Evolutionary conservation across 352 stramenopile species (phyloP).

Genomic region (Blastocystis sp.): DNA sequence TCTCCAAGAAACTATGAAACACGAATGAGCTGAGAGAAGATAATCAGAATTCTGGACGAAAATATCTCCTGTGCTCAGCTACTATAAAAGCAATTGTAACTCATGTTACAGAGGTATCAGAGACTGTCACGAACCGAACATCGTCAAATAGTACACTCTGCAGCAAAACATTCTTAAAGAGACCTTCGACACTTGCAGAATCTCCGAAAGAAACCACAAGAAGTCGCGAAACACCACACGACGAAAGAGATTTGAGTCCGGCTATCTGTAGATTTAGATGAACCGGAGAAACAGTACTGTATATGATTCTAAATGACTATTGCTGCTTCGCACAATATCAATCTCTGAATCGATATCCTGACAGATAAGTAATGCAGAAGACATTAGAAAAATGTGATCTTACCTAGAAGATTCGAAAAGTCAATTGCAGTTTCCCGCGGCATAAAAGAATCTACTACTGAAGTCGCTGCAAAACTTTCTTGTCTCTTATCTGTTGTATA

Average conservation of each 20-base stretch:
- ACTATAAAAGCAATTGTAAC: neutral
- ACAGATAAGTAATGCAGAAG: conserved; percentile 15
- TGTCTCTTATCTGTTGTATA: no score
- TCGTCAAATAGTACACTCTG: neutral
- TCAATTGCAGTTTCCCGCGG: no score
- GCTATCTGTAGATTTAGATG: neutral
- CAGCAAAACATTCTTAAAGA: neutral
- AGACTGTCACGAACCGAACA: neutral
- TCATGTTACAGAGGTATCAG: neutral
- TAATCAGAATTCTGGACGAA: neutral
- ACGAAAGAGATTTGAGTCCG: neutral
- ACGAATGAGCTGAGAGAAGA: neutral
- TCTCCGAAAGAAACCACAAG: neutral
- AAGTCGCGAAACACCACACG: neutral
- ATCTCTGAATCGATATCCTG: neutral
- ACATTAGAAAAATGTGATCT: neutral
- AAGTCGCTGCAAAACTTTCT: no score
- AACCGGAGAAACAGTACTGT: neutral
- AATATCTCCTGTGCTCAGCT: neutral
- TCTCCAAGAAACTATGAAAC: conserved; percentile 9
- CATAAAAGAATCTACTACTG: no score
- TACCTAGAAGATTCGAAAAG: neutral
- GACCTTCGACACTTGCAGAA: neutral
- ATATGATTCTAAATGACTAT: neutral
- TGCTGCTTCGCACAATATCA: neutral